Percentiles rank a stretch among this genome's conserved stretches.
phyloP scores from a whole-genome alignment of 805 yeast genomes.

The Saccharomycodes ludwigii region DNA sequence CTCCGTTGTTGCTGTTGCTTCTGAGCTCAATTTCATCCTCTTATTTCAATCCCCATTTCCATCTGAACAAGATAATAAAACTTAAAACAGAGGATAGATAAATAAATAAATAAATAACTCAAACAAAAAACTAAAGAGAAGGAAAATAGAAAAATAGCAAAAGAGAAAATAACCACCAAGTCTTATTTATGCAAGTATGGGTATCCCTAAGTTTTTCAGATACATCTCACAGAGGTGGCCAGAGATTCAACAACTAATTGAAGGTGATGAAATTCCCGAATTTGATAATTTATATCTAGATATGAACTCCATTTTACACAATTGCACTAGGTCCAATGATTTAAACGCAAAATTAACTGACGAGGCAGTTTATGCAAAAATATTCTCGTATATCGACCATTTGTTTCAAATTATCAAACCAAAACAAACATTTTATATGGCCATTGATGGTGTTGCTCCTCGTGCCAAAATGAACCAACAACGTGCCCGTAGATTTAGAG shows the following conservation, averaged over 20 bases:
- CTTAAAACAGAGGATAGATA: too few species aligned
- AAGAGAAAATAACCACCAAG: too few species aligned
- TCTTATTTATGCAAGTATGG: constrained; percentile 30
- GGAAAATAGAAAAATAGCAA: too few species aligned
- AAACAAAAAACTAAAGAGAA: too few species aligned
- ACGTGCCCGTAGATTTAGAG: constrained; percentile 87
- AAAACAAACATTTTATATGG: constrained; percentile 79
- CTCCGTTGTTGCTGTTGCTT: constrained; percentile 1
- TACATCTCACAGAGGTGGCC: constrained; percentile 99
- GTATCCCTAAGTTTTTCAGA: constrained; percentile 94
- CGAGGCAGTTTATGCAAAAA: constrained; percentile 85
- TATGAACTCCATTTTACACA: constrained; percentile 94
- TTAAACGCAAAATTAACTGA: constrained; percentile 60
- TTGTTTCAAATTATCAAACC: constrained; percentile 82
- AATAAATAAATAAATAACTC: too few species aligned
- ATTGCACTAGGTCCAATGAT: constrained; percentile 80
- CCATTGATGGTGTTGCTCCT: constrained; percentile 98
- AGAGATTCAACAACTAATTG: constrained; percentile 73
- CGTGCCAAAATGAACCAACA: constrained; percentile 98
- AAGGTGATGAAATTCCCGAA: constrained; percentile 75
- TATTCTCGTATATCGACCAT: constrained; percentile 90
- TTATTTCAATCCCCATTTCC: too few species aligned
- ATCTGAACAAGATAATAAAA: too few species aligned
- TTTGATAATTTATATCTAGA: constrained; percentile 91
- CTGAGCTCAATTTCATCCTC: too few species aligned